Evolutionary conservation across 208 protist genomes (phyloP).

Genomic region (Crithidia sp.): DNA sequence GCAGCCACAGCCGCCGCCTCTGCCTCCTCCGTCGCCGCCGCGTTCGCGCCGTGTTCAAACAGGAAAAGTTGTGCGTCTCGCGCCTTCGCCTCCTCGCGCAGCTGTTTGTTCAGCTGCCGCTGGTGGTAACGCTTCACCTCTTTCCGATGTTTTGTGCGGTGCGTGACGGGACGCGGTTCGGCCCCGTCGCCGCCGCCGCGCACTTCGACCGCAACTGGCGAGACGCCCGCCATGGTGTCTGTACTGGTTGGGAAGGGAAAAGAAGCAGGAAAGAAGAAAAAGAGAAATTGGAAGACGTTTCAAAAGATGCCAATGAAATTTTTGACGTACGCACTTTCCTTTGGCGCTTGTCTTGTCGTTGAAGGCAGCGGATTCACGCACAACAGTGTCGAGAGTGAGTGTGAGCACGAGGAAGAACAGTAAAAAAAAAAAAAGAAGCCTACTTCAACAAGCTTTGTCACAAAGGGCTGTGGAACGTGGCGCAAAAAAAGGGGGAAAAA

Average conservation of each 20-base stretch:
- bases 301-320: no score
- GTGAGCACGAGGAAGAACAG: not conserved
- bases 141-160: constrained; percentile 65
- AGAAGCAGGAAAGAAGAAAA: not conserved
- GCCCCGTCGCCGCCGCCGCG: constrained; percentile 6
- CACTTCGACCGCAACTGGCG: constrained; percentile 1
- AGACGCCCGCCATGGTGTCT: not conserved
- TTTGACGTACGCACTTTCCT: no score
- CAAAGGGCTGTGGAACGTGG: not conserved
- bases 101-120: constrained; percentile 46
- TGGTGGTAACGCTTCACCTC: constrained; percentile 80
- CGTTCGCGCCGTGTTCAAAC: constrained; percentile 20
- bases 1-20: not conserved
- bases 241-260: not conserved
- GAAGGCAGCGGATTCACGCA: no score
- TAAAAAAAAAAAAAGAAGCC: constrained; percentile 14
- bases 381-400: no score
- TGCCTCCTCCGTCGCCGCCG: not conserved
- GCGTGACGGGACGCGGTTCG: constrained; percentile 13
- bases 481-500: constrained; percentile 6
- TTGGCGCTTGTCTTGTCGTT: no score
- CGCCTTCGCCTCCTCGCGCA: constrained; percentile 46
- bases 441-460: no score
- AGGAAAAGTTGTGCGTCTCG: constrained; percentile 64
- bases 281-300: no score